Evolutionary conservation across 208 protist genomes (phyloP), one percentile per base, ranked within the genome.

Genomic region (Acanthamoeba royreba): DNA sequence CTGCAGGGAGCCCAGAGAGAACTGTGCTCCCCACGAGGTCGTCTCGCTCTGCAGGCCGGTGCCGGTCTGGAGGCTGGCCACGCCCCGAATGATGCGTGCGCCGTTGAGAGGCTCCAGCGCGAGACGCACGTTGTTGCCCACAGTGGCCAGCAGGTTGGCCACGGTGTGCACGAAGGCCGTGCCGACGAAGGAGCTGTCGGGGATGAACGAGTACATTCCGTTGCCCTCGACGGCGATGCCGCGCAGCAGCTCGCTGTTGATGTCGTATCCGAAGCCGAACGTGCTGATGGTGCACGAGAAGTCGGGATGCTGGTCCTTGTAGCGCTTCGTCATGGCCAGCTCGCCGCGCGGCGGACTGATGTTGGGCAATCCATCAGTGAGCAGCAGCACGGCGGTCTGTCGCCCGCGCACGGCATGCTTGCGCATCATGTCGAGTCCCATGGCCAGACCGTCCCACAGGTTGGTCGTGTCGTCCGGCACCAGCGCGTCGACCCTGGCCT

Each of bases 231-330:
- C n/a, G n/a, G 96, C 93, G 31, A 97, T 35, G 33, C 95, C 81
- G n/a, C 22, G 42, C 22, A 97, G 81, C 33, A 97, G 86, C 11
- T 55, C 53, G 49, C 47, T 96, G 85, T 97, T 94, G 22, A 97
- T 43, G 40, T 58, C 77, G 81, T 97, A 98, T 0, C 96, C 96
- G 53, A 98, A 97, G 49, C 96, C 96, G 69, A 97, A 97, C 0
- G 94, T 97, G 81, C 31, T 28, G 45, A 97, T 66, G 33, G 74
- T 93, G 33, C 79, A 69, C 22, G 17, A 8, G 2, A 96, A 11
- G 43, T 45, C 93, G 33, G 40, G n/a, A 17, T 96, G 45, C 25
- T 93, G 33, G 19, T 88, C 55, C 38, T 88, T 69, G 63, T 95
- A 92, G 17, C 92, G 94, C 40, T 72, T n/a, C 13, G 98, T 15